These are phyloP conservation scores for Metschnikowia continentalis DNA, from an alignment of 805 yeast species.

Conservation along the genomic window DNA sequence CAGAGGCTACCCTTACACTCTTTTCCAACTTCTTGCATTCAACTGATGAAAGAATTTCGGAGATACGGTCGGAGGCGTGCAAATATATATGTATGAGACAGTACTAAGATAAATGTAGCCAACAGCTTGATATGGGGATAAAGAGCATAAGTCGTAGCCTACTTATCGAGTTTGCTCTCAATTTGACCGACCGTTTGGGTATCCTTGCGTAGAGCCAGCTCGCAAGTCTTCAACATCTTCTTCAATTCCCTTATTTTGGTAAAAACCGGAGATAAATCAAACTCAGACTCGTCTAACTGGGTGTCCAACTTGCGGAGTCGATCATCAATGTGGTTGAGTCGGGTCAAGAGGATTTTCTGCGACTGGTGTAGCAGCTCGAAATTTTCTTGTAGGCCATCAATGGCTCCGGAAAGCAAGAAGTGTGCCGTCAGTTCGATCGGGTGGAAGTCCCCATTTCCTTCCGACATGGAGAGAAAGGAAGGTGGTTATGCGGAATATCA, in stretches of 20 bases:
- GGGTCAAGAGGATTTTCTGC: constrained; percentile 48
- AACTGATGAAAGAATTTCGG: neutral
- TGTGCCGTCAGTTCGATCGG: constrained; percentile 61
- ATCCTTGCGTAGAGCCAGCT: constrained; percentile 30
- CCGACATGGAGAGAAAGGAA: neutral
- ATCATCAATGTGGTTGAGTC: constrained; percentile 42
- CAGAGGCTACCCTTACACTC: constrained; percentile 69
- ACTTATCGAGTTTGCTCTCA: neutral
- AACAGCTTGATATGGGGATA: neutral
- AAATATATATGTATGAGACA: neutral
- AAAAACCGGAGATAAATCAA: constrained; percentile 19
- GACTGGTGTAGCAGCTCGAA: constrained; percentile 53
- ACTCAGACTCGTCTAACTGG: constrained; percentile 18
- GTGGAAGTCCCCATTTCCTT: constrained; percentile 38
- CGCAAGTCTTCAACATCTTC: constrained; percentile 24
- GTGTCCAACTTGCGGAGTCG: constrained; percentile 25
- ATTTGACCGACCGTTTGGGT: constrained; percentile 29
- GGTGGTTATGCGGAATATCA: neutral
- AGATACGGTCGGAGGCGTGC: neutral
- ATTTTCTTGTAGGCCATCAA: constrained; percentile 48
- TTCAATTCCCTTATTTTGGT: constrained; percentile 28
- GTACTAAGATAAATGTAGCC: neutral
- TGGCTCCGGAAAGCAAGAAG: constrained; percentile 48
- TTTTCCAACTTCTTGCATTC: constrained; percentile 30
- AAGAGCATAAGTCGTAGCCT: neutral